phyloP scores from a whole-genome alignment of 768 basidiomycete genomes.

The Leccinum broughii region DNA sequence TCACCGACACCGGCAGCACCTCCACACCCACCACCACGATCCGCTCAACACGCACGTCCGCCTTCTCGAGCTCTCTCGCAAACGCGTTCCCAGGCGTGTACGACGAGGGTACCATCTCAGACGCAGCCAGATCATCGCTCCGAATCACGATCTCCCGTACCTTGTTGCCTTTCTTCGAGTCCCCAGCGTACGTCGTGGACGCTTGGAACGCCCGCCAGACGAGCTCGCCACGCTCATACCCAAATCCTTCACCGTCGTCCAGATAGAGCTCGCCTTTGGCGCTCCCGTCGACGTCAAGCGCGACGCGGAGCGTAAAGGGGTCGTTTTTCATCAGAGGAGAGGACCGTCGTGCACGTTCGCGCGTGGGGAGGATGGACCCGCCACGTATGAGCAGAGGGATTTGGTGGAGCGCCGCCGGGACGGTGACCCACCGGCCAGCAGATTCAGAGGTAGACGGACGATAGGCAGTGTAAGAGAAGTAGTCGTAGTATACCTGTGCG shows the following conservation, averaged over 20 bases:
- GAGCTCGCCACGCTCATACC: constrained; percentile 72
- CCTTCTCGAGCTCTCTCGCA: constrained; percentile 55
- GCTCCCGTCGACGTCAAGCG: constrained; percentile 55
- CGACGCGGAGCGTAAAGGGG: constrained; percentile 89
- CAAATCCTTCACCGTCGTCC: constrained; percentile 89
- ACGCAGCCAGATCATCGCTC: constrained; percentile 61
- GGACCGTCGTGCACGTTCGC: constrained; percentile 83
- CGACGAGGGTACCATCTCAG: constrained; percentile 39
- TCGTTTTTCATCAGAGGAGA: constrained; percentile 88
- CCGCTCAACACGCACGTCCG: constrained; percentile 74
- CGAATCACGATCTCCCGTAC: constrained; percentile 44
- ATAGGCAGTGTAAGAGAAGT: constrained; percentile 72
- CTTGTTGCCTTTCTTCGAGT: neutral
- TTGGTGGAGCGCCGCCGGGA: constrained; percentile 77
- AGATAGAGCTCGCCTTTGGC: constrained; percentile 90
- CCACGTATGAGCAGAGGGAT: constrained; percentile 88
- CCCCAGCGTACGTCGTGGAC: constrained; percentile 37
- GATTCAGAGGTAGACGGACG: constrained; percentile 47
- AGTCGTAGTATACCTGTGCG: constrained; percentile 93
- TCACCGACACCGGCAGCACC: constrained; percentile 54
- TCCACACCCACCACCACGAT: constrained; percentile 76
- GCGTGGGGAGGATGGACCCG: constrained; percentile 85
- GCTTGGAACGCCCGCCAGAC: constrained; percentile 81
- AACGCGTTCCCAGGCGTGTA: constrained; percentile 66
- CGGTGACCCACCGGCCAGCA: constrained; percentile 66